Evolutionary conservation across 2,329 filamentous ascomycete species (phyloP), one percentile per base, ranked within the genome.

Genomic region (Basipetospora chlamydospora): DNA sequence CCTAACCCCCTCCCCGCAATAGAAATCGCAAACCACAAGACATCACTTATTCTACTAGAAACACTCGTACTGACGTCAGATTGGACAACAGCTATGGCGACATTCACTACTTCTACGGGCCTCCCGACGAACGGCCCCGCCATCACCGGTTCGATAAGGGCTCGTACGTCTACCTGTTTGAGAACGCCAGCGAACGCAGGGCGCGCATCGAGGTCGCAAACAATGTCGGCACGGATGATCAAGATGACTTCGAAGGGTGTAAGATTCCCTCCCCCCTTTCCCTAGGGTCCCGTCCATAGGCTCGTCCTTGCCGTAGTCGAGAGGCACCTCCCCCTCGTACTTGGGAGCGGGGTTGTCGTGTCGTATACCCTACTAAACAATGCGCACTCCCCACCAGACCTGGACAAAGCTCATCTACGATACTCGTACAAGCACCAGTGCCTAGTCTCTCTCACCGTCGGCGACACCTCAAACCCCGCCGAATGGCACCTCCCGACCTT

Each of bases 131-230:
- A 39, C 74, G 68, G 39, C 80, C 81, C 21, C 73, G 67, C n/a
- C 82, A 87, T 54, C 79, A 87, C 55, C 75, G 81, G 35, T 87
- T 88, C 54, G 77, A 84, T 55, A 81, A 80, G 53, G 71, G 76
- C 32, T 86, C 80, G 6, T 87, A 87, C 53, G 70, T 87, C 39
- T 87, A 87, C 51, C 62, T 87, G 5, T 86, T 84, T 53, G 78
- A 86, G 54, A 80, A 83, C 51, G 69, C 79, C 10, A 63, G 63
- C 42, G 70, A 77, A 46, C 66, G 73, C 42, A 67, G 73, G 41
- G 78, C 78, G 43, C 77, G 81, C 45, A 61, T 87, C 44, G 82
- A 87, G 56, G 63, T 87, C 42, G 81, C 81, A 29, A 88, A 87
- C 49, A 64, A 77, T 46, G 70, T 79, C 7, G 81, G 81, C 37